phyloP scores from a whole-genome alignment of 2,329 filamentous ascomycete species.

The Trichophyton simii region DNA sequence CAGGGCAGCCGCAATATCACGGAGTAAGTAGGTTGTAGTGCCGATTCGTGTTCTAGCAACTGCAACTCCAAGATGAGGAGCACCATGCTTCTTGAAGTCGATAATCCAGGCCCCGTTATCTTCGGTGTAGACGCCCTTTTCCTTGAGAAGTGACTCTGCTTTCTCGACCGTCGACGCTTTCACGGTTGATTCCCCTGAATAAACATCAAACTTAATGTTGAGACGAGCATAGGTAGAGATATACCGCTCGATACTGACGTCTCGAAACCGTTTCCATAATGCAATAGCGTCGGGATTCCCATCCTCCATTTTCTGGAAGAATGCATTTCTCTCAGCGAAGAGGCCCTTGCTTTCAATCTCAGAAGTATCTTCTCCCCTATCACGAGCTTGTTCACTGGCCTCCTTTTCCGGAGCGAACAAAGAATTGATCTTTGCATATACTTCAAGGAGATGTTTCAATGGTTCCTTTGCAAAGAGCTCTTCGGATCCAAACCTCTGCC shows the following conservation, averaged over 20 bases:
- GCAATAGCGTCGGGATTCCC: conserved; percentile 48
- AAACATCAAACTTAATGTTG: conserved; percentile 58
- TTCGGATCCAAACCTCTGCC: conserved; percentile 62
- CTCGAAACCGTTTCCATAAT: conserved; percentile 54
- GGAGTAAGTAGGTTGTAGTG: conserved; percentile 63
- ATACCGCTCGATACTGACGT: conserved; percentile 55
- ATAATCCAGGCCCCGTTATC: conserved; percentile 61
- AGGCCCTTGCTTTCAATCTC: conserved; percentile 35
- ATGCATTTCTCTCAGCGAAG: conserved; percentile 35
- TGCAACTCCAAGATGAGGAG: conserved; percentile 56
- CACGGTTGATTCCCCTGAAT: conserved; percentile 64
- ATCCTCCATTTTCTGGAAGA: conserved; percentile 61
- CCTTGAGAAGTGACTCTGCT: conserved; percentile 49
- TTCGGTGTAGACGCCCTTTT: conserved; percentile 54
- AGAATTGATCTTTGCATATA: conserved; percentile 64
- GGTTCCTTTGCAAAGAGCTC: conserved; percentile 58
- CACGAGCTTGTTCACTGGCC: conserved; percentile 43
- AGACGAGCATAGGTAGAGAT: conserved; percentile 56
- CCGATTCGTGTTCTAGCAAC: conserved; percentile 63
- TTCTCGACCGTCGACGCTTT: conserved; percentile 53
- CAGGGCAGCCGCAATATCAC: conserved; percentile 63
- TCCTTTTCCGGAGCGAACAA: conserved; percentile 55
- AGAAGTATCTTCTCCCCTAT: conserved; percentile 23
- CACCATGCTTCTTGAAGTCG: conserved; percentile 56
- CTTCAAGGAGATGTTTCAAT: conserved; percentile 69